A percentile compares a stretch with the other conserved stretches of the same genome.
phyloP scores from a whole-genome alignment of 2,329 filamentous ascomycete species.

The Ceratocystis eucalypticola region DNA sequence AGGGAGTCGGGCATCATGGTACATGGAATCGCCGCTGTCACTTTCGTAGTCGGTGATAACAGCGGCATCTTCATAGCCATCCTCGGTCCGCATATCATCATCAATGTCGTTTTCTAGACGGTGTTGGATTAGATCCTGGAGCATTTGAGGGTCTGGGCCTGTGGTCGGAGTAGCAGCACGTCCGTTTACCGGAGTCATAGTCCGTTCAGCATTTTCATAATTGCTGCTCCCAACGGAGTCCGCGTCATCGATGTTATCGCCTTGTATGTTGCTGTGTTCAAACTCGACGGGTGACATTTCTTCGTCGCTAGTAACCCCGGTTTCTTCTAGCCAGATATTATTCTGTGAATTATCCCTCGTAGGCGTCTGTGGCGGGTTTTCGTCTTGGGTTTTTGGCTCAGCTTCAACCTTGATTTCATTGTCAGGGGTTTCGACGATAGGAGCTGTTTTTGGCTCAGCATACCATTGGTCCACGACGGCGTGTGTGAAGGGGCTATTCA shows the following conservation, averaged over 20 bases:
- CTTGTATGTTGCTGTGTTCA: neutral
- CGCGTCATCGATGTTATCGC: slow-evolving; percentile 21
- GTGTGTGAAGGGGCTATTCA: slow-evolving; percentile 66
- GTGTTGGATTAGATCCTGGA: slow-evolving; percentile 14
- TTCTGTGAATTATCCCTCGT: slow-evolving; percentile 5
- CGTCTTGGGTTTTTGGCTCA: neutral
- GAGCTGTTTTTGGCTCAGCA: slow-evolving; percentile 24
- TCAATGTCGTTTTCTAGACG: slow-evolving; percentile 26
- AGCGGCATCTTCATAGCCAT: slow-evolving; percentile 27
- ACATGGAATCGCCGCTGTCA: slow-evolving; percentile 50
- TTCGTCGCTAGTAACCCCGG: slow-evolving; percentile 8
- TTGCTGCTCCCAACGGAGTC: slow-evolving; percentile 23
- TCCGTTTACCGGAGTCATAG: slow-evolving; percentile 10
- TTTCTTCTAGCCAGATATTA: slow-evolving; percentile 11
- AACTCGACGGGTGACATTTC: slow-evolving; percentile 17
- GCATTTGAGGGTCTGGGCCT: neutral
- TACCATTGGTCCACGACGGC: slow-evolving; percentile 45
- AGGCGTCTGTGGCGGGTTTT: neutral
- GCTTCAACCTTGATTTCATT: slow-evolving; percentile 8
- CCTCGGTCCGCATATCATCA: slow-evolving; percentile 31
- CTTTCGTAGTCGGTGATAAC: slow-evolving; percentile 35
- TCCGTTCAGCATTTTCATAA: slow-evolving; percentile 21
- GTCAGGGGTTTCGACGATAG: slow-evolving; percentile 20
- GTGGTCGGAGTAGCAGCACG: slow-evolving; percentile 4
- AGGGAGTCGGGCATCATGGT: slow-evolving; percentile 48